Base-by-base conservation (phyloP, 768 basidiomycete species). In the Roridomyces roridus region DNA sequence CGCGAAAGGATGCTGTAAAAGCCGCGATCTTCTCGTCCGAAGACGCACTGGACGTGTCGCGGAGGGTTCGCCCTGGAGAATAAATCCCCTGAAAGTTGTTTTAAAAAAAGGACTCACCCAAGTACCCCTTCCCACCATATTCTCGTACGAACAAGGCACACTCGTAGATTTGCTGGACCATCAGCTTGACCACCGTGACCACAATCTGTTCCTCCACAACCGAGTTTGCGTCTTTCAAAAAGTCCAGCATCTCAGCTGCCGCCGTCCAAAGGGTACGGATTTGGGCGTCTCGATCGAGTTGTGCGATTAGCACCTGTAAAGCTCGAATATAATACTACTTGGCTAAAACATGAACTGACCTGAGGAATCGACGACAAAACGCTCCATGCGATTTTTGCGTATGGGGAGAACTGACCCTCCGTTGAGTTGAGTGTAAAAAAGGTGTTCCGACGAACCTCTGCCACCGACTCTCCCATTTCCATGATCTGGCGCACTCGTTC, bases 191-290 rank as follows among this genome's bases (percentile, higher is more conserved):
- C n/a, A n/a, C n/a, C n/a, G n/a, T n/a, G n/a, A n/a, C n/a, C n/a
- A n/a, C n/a, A n/a, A n/a, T n/a, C n/a, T n/a, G n/a, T n/a, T n/a
- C n/a, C n/a, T n/a, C n/a, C n/a, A n/a, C n/a, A n/a, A n/a, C n/a
- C n/a, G n/a, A n/a, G n/a, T n/a, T n/a, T n/a, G 45, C 45, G 12
- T 55, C 53, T 45, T 55, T 25, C 45, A 55, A 18, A 46, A 55
- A 55, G 23, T 24, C 53, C 11, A 55, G 43, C 53, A 55, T 55
- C 17, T 55, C 53, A n/a, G 23, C 23, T 5, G 42, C 44, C 23
- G 53, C 21, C 45, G n/a, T 6, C 39, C 43, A 41, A 5, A 55
- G 45, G 4, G 44, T 39, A 6, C 28, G 43, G 14, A 55, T 31
- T 36, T 47, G n/a, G 15, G 26, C 53, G 34, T 55, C 43, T 17